Conservation (phyloP, 148 eudicot species). For the Persicaria maculosa region DNA sequence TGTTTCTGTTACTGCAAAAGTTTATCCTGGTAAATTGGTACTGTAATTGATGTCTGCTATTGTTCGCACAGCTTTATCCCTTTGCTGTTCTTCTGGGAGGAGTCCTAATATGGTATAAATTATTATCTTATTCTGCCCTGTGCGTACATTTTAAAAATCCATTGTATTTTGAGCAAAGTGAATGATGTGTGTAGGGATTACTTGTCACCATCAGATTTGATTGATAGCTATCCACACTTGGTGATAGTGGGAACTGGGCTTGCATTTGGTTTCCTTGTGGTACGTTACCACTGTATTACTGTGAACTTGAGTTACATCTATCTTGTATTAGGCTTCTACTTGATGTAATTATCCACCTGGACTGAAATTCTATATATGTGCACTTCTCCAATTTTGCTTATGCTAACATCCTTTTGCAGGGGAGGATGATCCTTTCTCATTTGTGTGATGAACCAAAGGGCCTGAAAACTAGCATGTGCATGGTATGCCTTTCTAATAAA, state of each 20-base stretch:
- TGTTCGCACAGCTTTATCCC: slow-evolving; percentile 62
- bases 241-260: slow-evolving; percentile 84
- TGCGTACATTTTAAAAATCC: not conserved
- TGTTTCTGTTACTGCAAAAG: not conserved
- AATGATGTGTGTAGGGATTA: slow-evolving; percentile 55
- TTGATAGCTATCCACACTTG: slow-evolving; percentile 68
- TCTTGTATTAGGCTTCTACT: not conserved
- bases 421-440: slow-evolving; percentile 90
- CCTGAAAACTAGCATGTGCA: slow-evolving; percentile 89
- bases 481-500: slow-evolving; percentile 37
- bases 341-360: not conserved
- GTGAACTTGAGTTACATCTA: no score
- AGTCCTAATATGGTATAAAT: slow-evolving; percentile 58
- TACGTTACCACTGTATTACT: slow-evolving; percentile 23
- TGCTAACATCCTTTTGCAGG: slow-evolving; percentile 44
- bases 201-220: slow-evolving; percentile 63
- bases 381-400: slow-evolving; percentile 11
- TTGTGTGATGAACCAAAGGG: slow-evolving; percentile 98
- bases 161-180: not conserved
- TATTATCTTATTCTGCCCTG: not conserved
- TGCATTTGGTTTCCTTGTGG: slow-evolving; percentile 96
- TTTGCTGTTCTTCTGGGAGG: slow-evolving; percentile 71
- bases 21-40: not conserved
- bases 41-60: not conserved
- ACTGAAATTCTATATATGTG: no score